phyloP scores from a whole-genome alignment of 1,284 basidiomycete genomes.

The Apiotrichum akiyoshidainum region DNA sequence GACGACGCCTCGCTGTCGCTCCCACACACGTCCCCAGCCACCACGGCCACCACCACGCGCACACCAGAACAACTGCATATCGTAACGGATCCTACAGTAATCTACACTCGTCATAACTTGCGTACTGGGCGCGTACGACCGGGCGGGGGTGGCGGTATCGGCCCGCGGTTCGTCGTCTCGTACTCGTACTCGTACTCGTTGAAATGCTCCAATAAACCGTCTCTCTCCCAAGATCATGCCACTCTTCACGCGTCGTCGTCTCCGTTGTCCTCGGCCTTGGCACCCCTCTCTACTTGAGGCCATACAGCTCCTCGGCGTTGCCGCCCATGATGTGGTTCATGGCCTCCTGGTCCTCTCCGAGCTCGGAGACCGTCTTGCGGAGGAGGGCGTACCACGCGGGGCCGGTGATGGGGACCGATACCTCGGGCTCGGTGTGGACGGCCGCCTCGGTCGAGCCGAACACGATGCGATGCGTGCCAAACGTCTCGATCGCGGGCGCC shows the following conservation, averaged over 20 bases:
- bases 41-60: no score
- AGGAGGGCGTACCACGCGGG: conserved; percentile 77
- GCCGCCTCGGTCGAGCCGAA: conserved; percentile 57
- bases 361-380: conserved; percentile 72
- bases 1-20: no score
- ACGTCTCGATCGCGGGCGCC: conserved; percentile 60
- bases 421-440: conserved; percentile 13
- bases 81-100: conserved; percentile 1
- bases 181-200: neutral
- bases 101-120: neutral
- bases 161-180: neutral
- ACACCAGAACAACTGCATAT: neutral
- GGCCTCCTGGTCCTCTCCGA: conserved; percentile 72
- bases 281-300: neutral
- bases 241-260: neutral
- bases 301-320: conserved; percentile 24
- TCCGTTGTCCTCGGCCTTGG: neutral
- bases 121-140: no score
- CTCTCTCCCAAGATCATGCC: neutral
- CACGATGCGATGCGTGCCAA: conserved; percentile 60
- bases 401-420: conserved; percentile 54
- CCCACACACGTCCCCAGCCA: no score
- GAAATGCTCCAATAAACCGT: no score
- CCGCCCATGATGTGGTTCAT: conserved; percentile 51
- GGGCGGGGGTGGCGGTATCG: no score